Percentiles rank a stretch among this genome's conserved stretches.
phyloP scores from a whole-genome alignment of 225 moss, liverwort and hornwort genomes.

The Marchantia paleacea region DNA sequence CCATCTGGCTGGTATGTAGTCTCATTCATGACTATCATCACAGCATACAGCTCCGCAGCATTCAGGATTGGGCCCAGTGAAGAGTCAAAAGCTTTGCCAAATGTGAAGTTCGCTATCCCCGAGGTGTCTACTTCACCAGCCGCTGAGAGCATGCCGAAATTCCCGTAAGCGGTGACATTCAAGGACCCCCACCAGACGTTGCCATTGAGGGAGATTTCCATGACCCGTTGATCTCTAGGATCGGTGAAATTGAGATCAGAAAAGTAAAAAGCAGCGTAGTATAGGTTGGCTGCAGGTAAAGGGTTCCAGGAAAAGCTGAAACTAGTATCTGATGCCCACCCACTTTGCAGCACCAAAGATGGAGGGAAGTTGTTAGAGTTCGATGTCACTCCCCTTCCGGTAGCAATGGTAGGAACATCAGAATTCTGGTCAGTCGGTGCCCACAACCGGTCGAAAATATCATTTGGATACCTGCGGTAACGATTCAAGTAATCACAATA shows the following conservation, averaged over 20 bases:
- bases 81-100: slow-evolving; percentile 28
- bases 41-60: slow-evolving; percentile 24
- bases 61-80: slow-evolving; percentile 28
- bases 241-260: slow-evolving; percentile 14
- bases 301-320: slow-evolving; percentile 24
- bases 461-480: slow-evolving; percentile 30
- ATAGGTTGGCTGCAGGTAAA: not conserved
- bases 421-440: slow-evolving; percentile 7
- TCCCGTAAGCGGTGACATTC: slow-evolving; percentile 23
- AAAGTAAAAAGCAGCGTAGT: slow-evolving; percentile 31
- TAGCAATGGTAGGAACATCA: slow-evolving; percentile 1
- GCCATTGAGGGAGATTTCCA: slow-evolving; percentile 25
- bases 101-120: slow-evolving; percentile 24
- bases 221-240: slow-evolving; percentile 16
- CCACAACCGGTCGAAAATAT: slow-evolving; percentile 30
- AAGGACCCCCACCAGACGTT: slow-evolving; percentile 11
- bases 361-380: slow-evolving; percentile 22
- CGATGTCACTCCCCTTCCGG: not conserved
- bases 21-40: slow-evolving; percentile 11
- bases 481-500: not conserved
- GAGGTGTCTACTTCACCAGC: slow-evolving; percentile 6
- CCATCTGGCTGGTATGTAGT: slow-evolving; percentile 27
- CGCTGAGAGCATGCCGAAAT: slow-evolving; percentile 8
- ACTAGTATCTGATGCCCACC: slow-evolving; percentile 16
- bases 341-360: slow-evolving; percentile 29